A percentile compares a stretch with the other conserved stretches of the same genome.
phyloP scores from a whole-genome alignment of 225 moss, liverwort and hornwort genomes.

The Physcomitrellopsis africana region DNA sequence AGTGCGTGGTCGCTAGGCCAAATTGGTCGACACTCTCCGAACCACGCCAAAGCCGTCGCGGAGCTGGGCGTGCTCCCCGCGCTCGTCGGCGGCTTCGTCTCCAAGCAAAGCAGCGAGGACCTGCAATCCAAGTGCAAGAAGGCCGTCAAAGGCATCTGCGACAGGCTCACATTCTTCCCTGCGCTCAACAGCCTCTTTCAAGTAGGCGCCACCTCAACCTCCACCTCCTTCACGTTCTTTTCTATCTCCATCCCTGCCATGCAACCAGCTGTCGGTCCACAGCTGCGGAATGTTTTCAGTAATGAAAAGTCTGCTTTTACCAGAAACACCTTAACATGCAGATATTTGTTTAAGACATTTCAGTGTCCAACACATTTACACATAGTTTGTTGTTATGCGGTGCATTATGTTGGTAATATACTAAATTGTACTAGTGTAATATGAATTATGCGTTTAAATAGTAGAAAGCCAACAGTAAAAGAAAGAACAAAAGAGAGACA shows the following conservation, averaged over 20 bases:
- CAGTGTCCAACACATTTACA: too few relatives aligned
- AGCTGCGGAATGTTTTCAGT: too few relatives aligned
- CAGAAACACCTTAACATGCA: too few relatives aligned
- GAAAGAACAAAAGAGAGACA: too few relatives aligned
- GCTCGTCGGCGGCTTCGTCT: constrained; percentile 60
- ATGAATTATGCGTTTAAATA: too few relatives aligned
- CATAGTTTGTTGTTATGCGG: too few relatives aligned
- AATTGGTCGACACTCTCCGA: constrained; percentile 77
- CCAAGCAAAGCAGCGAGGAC: constrained; percentile 81
- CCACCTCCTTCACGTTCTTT: not conserved
- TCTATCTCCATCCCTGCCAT: not conserved
- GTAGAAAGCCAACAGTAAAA: too few relatives aligned
- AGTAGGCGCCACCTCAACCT: constrained; percentile 28
- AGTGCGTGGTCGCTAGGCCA: constrained; percentile 87
- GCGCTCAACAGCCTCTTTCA: constrained; percentile 80
- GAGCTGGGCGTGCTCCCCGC: constrained; percentile 69
- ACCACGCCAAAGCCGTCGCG: constrained; percentile 81
- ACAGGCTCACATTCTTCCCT: constrained; percentile 84
- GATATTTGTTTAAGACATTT: too few relatives aligned
- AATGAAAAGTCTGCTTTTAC: too few relatives aligned
- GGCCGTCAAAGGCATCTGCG: constrained; percentile 82
- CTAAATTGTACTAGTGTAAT: too few relatives aligned
- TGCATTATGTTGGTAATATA: too few relatives aligned
- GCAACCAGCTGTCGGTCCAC: too few relatives aligned
- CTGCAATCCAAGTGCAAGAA: constrained; percentile 87